phyloP scores from a whole-genome alignment of 2,329 filamentous ascomycete species.

The Colletotrichum caudatum region DNA sequence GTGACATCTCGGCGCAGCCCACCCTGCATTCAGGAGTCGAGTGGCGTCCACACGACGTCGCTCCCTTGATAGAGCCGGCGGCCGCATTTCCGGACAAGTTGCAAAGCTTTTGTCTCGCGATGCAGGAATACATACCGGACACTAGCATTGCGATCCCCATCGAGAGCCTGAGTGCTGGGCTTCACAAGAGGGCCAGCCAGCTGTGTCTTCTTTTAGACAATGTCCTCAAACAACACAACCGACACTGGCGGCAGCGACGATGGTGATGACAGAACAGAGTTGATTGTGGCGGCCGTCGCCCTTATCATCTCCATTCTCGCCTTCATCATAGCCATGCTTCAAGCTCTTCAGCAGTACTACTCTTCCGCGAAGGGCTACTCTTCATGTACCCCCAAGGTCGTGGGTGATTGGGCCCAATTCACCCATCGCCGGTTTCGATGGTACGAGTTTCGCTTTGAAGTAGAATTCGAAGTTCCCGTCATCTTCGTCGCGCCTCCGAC shows the following conservation, averaged over 20 bases:
- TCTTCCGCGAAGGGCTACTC: constrained; percentile 34
- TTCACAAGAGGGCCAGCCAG: not conserved
- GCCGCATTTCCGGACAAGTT: not conserved
- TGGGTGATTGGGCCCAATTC: constrained; percentile 32
- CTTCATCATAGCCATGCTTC: constrained; percentile 37
- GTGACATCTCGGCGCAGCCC: not conserved
- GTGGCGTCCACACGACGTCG: no score
- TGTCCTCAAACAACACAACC: constrained; percentile 16
- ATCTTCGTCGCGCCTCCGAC: constrained; percentile 37
- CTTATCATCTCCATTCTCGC: constrained; percentile 36
- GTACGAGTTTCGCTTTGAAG: constrained; percentile 38
- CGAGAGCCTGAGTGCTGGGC: not conserved
- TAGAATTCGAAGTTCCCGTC: constrained; percentile 35
- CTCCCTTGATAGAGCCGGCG: not conserved
- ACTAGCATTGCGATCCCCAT: not conserved
- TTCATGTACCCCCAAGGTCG: constrained; percentile 28
- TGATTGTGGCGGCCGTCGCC: constrained; percentile 35
- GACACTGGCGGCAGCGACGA: not conserved
- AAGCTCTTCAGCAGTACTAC: constrained; percentile 37
- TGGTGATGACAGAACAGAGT: constrained; percentile 8
- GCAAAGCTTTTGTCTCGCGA: not conserved
- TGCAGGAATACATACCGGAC: not conserved
- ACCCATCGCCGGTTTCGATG: constrained; percentile 36
- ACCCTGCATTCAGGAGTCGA: not conserved
- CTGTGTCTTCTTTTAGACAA: not conserved